phyloP scores from a whole-genome alignment of 2,329 filamentous ascomycete genomes.

The Cladosporium austrohemisphaericum region DNA sequence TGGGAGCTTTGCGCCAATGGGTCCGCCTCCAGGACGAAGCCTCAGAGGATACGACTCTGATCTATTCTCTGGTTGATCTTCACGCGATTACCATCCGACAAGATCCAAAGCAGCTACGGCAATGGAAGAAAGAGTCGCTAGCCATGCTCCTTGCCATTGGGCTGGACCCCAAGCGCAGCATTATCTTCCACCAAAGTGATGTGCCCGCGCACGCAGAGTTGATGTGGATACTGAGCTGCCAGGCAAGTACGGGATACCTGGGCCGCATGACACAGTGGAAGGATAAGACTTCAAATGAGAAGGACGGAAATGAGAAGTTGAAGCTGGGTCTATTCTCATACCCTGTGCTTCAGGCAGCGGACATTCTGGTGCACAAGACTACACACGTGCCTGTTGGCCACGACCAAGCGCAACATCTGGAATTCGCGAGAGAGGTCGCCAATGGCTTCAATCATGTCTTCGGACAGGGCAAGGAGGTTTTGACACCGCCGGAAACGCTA shows the following conservation, averaged over 20 bases:
- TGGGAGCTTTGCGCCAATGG: constrained; percentile 87
- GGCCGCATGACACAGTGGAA: constrained; percentile 99
- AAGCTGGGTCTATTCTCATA: constrained; percentile 94
- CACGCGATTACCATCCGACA: constrained; percentile 86
- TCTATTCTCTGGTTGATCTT: constrained; percentile 88
- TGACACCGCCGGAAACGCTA: constrained; percentile 66
- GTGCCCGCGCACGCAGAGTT: constrained; percentile 77
- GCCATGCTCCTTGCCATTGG: constrained; percentile 81
- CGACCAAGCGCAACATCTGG: constrained; percentile 89
- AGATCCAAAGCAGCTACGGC: constrained; percentile 56
- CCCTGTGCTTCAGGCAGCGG: constrained; percentile 90
- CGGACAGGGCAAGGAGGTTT: constrained; percentile 44
- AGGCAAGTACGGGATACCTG: constrained; percentile 88
- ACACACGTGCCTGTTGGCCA: constrained; percentile 97
- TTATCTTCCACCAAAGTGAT: constrained; percentile 69
- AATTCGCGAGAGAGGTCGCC: constrained; percentile 83
- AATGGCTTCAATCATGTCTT: constrained; percentile 81
- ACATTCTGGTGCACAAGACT: constrained; percentile 82
- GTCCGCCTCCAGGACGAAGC: constrained; percentile 69
- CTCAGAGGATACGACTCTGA: constrained; percentile 55
- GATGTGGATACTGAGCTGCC: constrained; percentile 95
- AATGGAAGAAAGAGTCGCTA: constrained; percentile 68
- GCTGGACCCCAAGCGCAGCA: constrained; percentile 70
- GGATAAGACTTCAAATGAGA: constrained; percentile 48
- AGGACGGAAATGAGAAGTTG: constrained; percentile 49